A percentile compares a stretch with the other conserved stretches of the same genome.
These are phyloP conservation scores for Leccinum uliginosum DNA, from an alignment of 768 basidiomycete genomes.

Conservation along the genomic window DNA sequence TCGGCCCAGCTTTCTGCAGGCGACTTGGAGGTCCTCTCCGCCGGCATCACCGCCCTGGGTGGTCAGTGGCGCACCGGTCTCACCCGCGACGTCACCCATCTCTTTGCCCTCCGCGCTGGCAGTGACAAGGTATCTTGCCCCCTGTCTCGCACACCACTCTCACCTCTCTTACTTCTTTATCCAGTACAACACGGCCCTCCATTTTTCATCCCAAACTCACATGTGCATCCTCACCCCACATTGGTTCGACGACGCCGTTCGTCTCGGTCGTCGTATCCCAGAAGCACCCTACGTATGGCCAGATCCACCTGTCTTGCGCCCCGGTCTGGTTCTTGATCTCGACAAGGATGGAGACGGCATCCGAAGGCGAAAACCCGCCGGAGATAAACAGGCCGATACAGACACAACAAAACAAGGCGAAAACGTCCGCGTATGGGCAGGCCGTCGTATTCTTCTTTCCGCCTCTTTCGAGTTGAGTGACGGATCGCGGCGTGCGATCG, in stretches of 20 bases:
- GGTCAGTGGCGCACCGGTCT: constrained; percentile 77
- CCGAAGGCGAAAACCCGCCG: constrained; percentile 23
- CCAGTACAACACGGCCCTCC: constrained; percentile 46
- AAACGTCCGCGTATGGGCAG: constrained; percentile 52
- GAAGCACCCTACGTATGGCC: constrained; percentile 70
- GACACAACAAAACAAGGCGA: constrained; percentile 21
- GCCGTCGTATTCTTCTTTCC: constrained; percentile 58
- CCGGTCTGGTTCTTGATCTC: constrained; percentile 14
- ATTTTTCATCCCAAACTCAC: constrained; percentile 52
- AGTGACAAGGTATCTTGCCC: constrained; percentile 38
- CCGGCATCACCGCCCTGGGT: constrained; percentile 69
- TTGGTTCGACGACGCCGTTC: constrained; percentile 84
- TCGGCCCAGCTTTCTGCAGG: constrained; percentile 45
- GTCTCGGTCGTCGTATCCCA: constrained; percentile 50
- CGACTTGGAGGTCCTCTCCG: constrained; percentile 71
- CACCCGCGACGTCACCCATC: constrained; percentile 83
- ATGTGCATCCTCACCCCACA: constrained; percentile 80
- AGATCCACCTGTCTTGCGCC: constrained; percentile 50
- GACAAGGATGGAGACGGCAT: constrained; percentile 17
- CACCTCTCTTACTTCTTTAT: background rate
- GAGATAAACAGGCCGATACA: constrained; percentile 22
- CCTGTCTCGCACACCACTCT: background rate
- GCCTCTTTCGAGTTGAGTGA: constrained; percentile 50
- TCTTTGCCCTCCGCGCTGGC: constrained; percentile 55
- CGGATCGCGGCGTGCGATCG: constrained; percentile 50